Evolutionary conservation across 352 stramenopile species (phyloP).

Genomic region (Phytophthora pini): DNA sequence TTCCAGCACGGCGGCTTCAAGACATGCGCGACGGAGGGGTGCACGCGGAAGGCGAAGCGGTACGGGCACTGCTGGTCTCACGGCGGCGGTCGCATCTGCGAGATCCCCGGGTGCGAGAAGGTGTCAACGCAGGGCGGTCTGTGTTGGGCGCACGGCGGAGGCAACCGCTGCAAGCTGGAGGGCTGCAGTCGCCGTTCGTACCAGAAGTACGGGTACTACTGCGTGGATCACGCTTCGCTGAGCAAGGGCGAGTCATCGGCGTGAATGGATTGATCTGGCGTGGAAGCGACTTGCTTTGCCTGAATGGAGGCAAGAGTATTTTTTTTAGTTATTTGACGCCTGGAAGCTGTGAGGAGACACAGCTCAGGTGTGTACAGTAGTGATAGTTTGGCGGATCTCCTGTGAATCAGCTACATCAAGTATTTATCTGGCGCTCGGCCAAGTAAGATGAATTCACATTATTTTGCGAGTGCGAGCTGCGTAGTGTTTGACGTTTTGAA

Average conservation of each 20-base stretch:
- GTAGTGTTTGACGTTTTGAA: no score
- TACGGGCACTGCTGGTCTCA: constrained; percentile 81
- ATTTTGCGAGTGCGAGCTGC: no score
- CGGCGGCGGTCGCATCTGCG: constrained; percentile 70
- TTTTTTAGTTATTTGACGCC: no score
- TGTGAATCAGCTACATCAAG: no score
- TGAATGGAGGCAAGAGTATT: no score
- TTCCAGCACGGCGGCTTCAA: constrained; percentile 78
- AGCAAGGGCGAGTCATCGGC: constrained; percentile 13
- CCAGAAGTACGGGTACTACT: constrained; percentile 76
- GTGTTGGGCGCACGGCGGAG: constrained; percentile 74
- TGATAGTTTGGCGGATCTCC: no score
- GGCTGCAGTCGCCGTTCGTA: constrained; percentile 68
- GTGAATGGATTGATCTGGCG: not conserved
- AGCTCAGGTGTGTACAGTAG: no score
- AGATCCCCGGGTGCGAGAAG: constrained; percentile 61
- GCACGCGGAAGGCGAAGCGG: constrained; percentile 71
- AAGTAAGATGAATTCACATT: no score
- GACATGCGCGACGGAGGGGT: constrained; percentile 69
- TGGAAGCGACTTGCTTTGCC: not conserved
- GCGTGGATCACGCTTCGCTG: constrained; percentile 52
- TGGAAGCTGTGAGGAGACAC: no score
- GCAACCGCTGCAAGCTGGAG: constrained; percentile 64
- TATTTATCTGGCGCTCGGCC: no score
- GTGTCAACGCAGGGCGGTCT: constrained; percentile 66